These are phyloP conservation scores for Malus hybrid DNA, from an alignment of 331 rosid genomes.

Conservation along the genomic window DNA sequence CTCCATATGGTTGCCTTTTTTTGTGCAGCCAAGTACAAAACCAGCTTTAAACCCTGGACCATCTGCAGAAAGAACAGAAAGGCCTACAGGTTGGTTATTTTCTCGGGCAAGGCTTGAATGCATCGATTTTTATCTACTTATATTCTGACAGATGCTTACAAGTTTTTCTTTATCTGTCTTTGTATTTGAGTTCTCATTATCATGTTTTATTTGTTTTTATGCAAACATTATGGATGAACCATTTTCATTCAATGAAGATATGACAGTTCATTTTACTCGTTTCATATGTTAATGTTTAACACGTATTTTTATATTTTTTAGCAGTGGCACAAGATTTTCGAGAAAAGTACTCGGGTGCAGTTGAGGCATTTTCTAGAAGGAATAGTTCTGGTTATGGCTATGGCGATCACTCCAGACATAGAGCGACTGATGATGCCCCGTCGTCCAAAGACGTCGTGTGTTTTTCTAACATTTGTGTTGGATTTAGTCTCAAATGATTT, in stretches of 20 bases:
- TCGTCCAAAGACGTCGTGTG: slow-evolving; percentile 86
- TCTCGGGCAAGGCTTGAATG: slow-evolving; percentile 11
- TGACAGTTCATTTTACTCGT: background rate
- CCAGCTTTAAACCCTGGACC: slow-evolving; percentile 60
- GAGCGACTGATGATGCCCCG: slow-evolving; percentile 60
- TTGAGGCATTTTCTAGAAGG: slow-evolving; percentile 90
- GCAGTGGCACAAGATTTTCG: slow-evolving; percentile 64
- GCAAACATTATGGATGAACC: background rate
- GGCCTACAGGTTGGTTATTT: slow-evolving; percentile 68
- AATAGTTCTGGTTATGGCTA: slow-evolving; percentile 59
- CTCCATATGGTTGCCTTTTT: background rate
- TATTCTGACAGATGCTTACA: background rate
- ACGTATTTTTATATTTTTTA: background rate
- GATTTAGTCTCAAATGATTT: background rate
- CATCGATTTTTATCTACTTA: background rate
- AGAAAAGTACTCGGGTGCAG: slow-evolving; percentile 72
- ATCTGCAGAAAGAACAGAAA: slow-evolving; percentile 59
- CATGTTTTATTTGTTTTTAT: background rate
- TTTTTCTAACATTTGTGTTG: background rate
- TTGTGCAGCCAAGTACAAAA: slow-evolving; percentile 68
- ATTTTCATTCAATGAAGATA: background rate
- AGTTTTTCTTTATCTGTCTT: background rate
- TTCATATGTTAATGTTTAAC: slow-evolving; percentile 1
- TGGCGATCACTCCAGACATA: slow-evolving; percentile 66
- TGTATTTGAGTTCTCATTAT: background rate